Base-by-base conservation (phyloP, 768 basidiomycete genomes). In the Boletales sp. region DNA sequence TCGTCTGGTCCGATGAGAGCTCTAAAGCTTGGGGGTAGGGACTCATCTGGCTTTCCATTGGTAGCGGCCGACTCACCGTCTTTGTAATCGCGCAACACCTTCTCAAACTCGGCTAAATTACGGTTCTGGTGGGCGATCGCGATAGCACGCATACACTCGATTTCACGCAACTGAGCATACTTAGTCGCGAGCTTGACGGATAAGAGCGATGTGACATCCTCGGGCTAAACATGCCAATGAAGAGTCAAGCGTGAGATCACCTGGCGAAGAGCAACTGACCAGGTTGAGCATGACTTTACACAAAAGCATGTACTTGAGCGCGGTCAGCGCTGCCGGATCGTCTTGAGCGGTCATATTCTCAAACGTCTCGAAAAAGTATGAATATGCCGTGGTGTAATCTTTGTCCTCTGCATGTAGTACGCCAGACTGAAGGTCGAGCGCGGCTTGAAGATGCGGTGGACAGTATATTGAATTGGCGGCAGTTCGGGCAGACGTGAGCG, bases 211-310 rank as follows among this genome's bases (percentile, higher is more conserved):
- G 86, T 87, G 3, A 98, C 91, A 61, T 99, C 97, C 66, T 97
- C 95, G 0, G 94, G 87, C 94, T 97, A 39, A 48, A 40, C 38
- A 18, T 43, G 24, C 36, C 27, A 49, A 30, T 7, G 30, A 27
- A 53, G 9, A 42, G 35, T 21, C 38, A 14, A 10, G 14, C 15
- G 14, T 30, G 5, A 12, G 11, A 41, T 31, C 37, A 4, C 18
- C 18, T 15, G n/a, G 24, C 6, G 27, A 31, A 45, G 36, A 45
- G 18, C 24, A 40, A 76, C 85, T 55, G 52, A 95, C 94, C 64
- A 95, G 68, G 62, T 93, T 93, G 55, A 98, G 75, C 95, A 99
- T 99, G 65, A 99, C 86, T 67, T 99, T 98, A 70, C 97, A 99
- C 40, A 97, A 69, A 14, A 97, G 77, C 95, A 98, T 97, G 69